Evolutionary conservation across 352 stramenopile species (phyloP), one percentile per base, ranked within the genome.

Genomic region (Phytophthora constricta): DNA sequence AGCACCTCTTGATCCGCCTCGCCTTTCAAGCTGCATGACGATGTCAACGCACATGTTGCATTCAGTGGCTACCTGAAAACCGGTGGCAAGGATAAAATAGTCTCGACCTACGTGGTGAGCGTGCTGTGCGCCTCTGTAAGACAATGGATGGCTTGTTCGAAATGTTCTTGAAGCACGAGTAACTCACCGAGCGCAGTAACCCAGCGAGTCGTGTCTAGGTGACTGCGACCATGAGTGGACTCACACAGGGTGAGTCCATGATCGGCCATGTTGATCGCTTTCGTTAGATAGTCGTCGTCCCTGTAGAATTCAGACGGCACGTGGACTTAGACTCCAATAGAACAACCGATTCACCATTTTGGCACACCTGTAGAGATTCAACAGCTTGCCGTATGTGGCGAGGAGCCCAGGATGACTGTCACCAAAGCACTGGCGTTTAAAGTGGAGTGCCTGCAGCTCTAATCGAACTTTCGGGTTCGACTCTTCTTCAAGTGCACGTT

Each of bases 381-480:
- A 48, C 8, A 93, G 65, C 27, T 85, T 79, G 41, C 51, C 72
- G 50, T 74, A 67, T 1, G 70, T 80, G 19, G 57, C 34, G 17
- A 86, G 58, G 51, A 82, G 64, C 31, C 71, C 73, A 58, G 75
- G 60, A 22, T 82, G 62, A 0, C 41, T 57, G 4, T 71, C 61
- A 2, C 81, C 82, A 34, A 84, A 78, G 11, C 61, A 49, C 13
- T 75, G 61, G 1, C 63, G 63, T 58, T 93, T 93, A 19, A 76
- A 78, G 25, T 80, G 56, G 1, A 90, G 72, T 4, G 81, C 79
- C 25, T 89, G 79, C 1, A 91, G 65, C 51, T 93, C 77, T 5
- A 79, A 62, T 1, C 73, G 74, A 22, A 89, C 58, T 8, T 56
- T 23, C 0, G 56, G 1, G n/a, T 88, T 63, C 4, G 27, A 19